Conservation (phyloP, 345 rosid genomes). For the Pseudoturritis turrita region DNA sequence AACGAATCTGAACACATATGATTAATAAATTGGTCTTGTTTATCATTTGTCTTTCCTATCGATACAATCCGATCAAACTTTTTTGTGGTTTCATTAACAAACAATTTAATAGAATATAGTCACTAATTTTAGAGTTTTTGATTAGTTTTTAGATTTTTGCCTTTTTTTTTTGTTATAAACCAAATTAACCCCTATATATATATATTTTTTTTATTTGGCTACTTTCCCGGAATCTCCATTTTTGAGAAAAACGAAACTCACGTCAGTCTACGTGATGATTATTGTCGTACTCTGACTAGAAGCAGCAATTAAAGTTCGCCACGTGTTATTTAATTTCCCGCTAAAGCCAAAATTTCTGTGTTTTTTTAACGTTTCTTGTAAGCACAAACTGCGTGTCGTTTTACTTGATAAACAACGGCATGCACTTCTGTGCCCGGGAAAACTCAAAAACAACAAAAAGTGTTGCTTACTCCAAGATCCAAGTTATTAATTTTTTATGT, state of each 20-base stretch:
- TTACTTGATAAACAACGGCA: not conserved
- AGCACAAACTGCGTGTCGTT: slow-evolving; percentile 1
- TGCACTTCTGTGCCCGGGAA: not conserved
- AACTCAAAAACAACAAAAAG: not conserved
- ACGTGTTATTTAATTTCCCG: not conserved
- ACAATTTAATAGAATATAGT: too few relatives aligned
- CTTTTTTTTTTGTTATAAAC: too few relatives aligned
- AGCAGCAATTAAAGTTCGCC: not conserved
- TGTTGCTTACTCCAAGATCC: not conserved
- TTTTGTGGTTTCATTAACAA: not conserved
- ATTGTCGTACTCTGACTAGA: not conserved
- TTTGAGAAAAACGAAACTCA: not conserved
- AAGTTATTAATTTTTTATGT: too few relatives aligned
- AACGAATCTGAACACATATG: not conserved
- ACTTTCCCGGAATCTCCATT: not conserved
- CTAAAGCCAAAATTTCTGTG: not conserved
- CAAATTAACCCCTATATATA: too few relatives aligned
- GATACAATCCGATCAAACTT: not conserved
- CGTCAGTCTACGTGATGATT: not conserved
- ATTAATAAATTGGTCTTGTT: not conserved
- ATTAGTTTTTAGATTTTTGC: too few relatives aligned
- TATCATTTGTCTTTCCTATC: not conserved
- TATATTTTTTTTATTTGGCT: not conserved
- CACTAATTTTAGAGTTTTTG: too few relatives aligned
- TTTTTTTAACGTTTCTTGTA: not conserved